Percentiles rank a stretch among this genome's conserved stretches.
These are phyloP conservation scores for Acanthochlamys bracteata DNA, from an alignment of 106 monocot genomes.

Conservation along the genomic window DNA sequence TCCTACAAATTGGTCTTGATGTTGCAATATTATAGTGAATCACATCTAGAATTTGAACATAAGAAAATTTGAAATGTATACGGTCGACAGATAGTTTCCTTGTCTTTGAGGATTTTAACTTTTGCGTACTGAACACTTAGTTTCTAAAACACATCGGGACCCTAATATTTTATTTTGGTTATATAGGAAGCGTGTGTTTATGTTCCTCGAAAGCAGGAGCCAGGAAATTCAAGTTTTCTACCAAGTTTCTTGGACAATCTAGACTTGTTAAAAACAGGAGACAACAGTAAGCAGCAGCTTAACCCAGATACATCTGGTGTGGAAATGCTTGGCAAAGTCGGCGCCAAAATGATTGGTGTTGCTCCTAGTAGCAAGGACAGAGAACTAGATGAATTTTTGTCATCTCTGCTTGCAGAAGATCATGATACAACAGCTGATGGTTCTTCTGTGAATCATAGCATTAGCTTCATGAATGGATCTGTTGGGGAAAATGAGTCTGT, in stretches of 20 bases:
- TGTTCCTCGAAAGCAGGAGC: conserved; percentile 26
- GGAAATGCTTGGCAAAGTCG: not conserved
- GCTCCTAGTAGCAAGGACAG: not conserved
- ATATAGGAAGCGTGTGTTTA: conserved; percentile 15
- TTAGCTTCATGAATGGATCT: not conserved
- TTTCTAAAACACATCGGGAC: not conserved
- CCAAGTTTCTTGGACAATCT: conserved; percentile 19
- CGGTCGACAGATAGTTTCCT: no score
- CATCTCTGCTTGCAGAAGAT: not conserved
- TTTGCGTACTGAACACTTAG: no score
- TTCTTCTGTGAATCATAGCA: not conserved
- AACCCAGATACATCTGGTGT: not conserved
- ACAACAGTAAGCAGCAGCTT: conserved; percentile 16
- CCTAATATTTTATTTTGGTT: not conserved
- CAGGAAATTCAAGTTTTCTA: conserved; percentile 7
- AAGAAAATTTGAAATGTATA: no score
- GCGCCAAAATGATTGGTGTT: not conserved
- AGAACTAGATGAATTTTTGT: not conserved
- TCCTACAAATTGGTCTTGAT: no score
- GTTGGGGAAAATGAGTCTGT: not conserved
- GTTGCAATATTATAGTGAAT: no score
- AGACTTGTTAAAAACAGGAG: conserved; percentile 11
- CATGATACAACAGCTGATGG: not conserved
- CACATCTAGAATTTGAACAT: no score
- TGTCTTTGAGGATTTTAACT: no score